Evolutionary conservation across 2,329 filamentous ascomycete genomes (phyloP), one percentile per base, ranked within the genome.

Genomic region (Plectosphaerella cucumerina): DNA sequence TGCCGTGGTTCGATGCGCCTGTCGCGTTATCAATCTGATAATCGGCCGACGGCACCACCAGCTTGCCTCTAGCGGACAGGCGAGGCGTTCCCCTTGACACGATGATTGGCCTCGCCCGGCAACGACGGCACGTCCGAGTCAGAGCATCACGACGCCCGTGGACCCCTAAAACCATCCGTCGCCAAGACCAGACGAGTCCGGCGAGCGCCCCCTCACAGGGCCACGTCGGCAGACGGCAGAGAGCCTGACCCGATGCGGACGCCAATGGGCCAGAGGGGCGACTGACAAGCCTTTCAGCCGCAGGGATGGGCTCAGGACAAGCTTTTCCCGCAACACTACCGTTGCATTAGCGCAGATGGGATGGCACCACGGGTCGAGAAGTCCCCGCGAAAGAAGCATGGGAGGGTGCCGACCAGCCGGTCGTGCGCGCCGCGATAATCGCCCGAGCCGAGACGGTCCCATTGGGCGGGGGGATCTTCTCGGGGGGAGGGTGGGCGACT

Each of bases 11-110:
- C 26, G 26, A 31, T 39, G 34, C 33, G 45, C 21, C 45, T 33
- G 45, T 33, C n/a, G 17, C 31, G 31, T 47, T 47, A 47, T 47
- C 45, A 47, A 47, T 47, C 45, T 47, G 45, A 47, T 39, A 47
- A 47, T 47, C 45, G 15, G 26, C 11, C 6, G 21, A 31, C 26
- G 26, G 26, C 26, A 31, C 26, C 26, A 31, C 26, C 26, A 9
- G 9, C 26, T 31, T 11, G 26, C 26, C 12, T 11, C 12, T 10
- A 11, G 8, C 26, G 26, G 12, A 8, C 26, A 31, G 8, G 26
- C 26, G 26, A 31, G 26, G 26, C 26, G 26, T 31, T 11, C 26
- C 9, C 12, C 26, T 31, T 11, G 6, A 8, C 8, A 31, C 4
- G 12, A 31, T 31, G 26, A 31, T 31, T 31, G 26, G 26, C 8